Evolutionary conservation across 177 flowering plant genomes (phyloP).

Genomic region (Telopea speciosissima): DNA sequence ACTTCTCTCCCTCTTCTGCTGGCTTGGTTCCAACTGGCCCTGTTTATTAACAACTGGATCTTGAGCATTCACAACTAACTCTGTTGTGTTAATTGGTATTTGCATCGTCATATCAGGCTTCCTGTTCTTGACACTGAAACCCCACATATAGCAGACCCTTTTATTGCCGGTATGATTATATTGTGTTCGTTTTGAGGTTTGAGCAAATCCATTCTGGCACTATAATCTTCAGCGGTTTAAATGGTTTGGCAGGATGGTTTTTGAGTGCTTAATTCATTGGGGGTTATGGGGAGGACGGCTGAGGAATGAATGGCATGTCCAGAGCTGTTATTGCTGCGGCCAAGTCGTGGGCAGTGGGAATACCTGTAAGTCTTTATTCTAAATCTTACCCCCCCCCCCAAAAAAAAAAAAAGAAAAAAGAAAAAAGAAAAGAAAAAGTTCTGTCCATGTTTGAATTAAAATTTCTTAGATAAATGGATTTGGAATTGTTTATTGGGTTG

Average conservation of each 20-base stretch:
- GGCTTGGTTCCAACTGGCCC: too few relatives aligned
- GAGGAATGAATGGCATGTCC: constrained; percentile 63
- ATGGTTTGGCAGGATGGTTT: constrained; percentile 65
- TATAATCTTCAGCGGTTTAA: background rate
- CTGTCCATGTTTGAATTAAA: too few relatives aligned
- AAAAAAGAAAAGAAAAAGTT: too few relatives aligned
- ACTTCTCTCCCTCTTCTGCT: too few relatives aligned
- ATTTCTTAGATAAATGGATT: too few relatives aligned
- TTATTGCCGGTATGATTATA: constrained; percentile 59
- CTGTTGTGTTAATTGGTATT: too few relatives aligned
- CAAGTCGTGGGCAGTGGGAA: constrained; percentile 86
- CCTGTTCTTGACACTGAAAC: constrained; percentile 61
- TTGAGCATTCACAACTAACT: too few relatives aligned
- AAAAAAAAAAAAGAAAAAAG: too few relatives aligned
- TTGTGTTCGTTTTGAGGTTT: background rate
- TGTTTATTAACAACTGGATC: too few relatives aligned
- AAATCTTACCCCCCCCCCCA: too few relatives aligned
- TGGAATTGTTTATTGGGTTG: too few relatives aligned
- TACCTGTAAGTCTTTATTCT: constrained; percentile 89
- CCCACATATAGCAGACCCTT: constrained; percentile 80
- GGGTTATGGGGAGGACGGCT: constrained; percentile 77
- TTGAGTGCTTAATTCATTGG: constrained; percentile 88
- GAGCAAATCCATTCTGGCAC: background rate
- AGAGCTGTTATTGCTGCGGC: constrained; percentile 64
- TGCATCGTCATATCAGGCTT: too few relatives aligned